A percentile compares a stretch with the other conserved stretches of the same genome.
These are phyloP conservation scores for Naumovozyma baii DNA, from an alignment of 805 yeast genomes.

Conservation along the genomic window DNA sequence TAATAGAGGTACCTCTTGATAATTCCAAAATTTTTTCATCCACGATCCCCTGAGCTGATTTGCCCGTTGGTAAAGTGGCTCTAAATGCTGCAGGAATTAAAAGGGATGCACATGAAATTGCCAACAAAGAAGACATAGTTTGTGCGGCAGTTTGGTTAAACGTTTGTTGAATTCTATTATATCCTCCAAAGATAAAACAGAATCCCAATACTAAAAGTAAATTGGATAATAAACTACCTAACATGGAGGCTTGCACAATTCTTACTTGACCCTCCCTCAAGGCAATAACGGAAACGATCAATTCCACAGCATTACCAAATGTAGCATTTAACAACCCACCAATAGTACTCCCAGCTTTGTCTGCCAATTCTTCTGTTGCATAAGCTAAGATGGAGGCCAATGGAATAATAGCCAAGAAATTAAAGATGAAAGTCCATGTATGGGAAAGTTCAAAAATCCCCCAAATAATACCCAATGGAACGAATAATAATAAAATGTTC, in stretches of 20 bases:
- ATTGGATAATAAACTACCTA: constrained; percentile 87
- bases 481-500: constrained; percentile 67
- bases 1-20: constrained; percentile 78
- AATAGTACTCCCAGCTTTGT: constrained; percentile 78
- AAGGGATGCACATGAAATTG: constrained; percentile 79
- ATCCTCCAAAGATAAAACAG: constrained; percentile 89
- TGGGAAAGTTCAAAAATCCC: constrained; percentile 51
- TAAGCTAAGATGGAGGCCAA: constrained; percentile 82
- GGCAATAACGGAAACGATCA: constrained; percentile 89
- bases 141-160: constrained; percentile 97
- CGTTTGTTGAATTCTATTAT: constrained; percentile 71
- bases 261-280: constrained; percentile 75
- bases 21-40: constrained; percentile 50
- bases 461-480: constrained; percentile 80
- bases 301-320: constrained; percentile 95
- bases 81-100: constrained; percentile 95
- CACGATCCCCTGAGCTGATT: constrained; percentile 26
- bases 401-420: constrained; percentile 86
- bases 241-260: constrained; percentile 95
- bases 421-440: constrained; percentile 52
- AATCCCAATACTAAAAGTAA: constrained; percentile 87
- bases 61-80: constrained; percentile 51
- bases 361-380: constrained; percentile 89
- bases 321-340: constrained; percentile 96
- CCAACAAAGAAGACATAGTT: constrained; percentile 91